Evolutionary conservation across 805 yeast species (phyloP), one percentile per base, ranked within the genome.

Genomic region (Candida berthetii): DNA sequence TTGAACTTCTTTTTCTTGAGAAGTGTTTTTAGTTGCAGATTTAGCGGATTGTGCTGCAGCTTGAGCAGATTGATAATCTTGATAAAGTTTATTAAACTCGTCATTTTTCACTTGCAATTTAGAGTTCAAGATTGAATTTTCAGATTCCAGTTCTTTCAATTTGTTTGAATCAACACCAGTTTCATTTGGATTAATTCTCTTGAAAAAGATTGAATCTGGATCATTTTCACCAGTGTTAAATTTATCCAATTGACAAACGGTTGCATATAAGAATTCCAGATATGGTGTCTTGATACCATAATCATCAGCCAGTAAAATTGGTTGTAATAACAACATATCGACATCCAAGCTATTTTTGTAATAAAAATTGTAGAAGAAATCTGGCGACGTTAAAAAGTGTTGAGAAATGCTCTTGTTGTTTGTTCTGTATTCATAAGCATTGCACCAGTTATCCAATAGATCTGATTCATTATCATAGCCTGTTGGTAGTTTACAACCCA

Each of bases 231-330:
- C 48, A 31, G 48, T 49, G 46, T 65, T 64, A 41, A 57, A 46
- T 36, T 61, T 46, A 20, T 65, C 71, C 41, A 68, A 72, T 57
- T 84, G 90, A 48, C 85, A 79, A 68, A 84, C 66, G 41, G 80
- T 74, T 3, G 96, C 88, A 58, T 87, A 90, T 43, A 87, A 65
- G 51, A 86, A 86, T 64, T 90, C 97, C 58, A 90, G 69, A 58
- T 90, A 90, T 2, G 97, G 96, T 0, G 96, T 87, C 58, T 84
- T 82, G 41, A 88, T 80, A 38, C 83, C 81, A 56, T 77, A 76
- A 57, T 89, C 96, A 64, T 89, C 96, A n/a, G 93, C 96, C 43
- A 89, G 68, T 42, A 90, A 66, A 40, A 90, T 90, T 5, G 96
- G 95, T 56, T 88, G 95, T 46, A 90, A 72, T 41, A 90, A 65